These are phyloP conservation scores for Colletotrichum theobromicola DNA, from an alignment of 2,329 filamentous ascomycete genomes.

Conservation along the genomic window DNA sequence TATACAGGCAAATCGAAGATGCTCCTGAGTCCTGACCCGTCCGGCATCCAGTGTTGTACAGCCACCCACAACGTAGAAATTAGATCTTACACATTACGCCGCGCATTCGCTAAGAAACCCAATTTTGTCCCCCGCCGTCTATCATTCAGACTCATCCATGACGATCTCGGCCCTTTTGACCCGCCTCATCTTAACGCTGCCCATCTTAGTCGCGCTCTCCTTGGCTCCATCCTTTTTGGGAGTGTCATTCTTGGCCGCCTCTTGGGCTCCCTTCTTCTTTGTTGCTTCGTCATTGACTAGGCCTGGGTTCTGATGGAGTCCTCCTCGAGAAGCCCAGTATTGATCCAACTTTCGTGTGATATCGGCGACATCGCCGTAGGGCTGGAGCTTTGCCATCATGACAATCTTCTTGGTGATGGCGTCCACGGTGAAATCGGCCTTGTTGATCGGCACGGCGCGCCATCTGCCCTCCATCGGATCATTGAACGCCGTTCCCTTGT, in stretches of 20 bases:
- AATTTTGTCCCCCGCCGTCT: not conserved
- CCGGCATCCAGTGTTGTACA: not conserved
- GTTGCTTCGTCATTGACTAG: not conserved
- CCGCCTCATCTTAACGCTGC: not conserved
- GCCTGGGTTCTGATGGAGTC: not conserved
- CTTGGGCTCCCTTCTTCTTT: not conserved
- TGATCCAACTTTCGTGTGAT: not conserved
- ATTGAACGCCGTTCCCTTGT: conserved; percentile 39
- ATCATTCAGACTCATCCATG: not conserved
- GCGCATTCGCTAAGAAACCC: not conserved
- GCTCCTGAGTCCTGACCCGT: not conserved
- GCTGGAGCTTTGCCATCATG: conserved; percentile 13
- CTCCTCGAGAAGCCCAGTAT: not conserved
- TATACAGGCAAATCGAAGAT: not conserved
- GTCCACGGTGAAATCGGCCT: not conserved
- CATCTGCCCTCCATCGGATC: conserved; percentile 44
- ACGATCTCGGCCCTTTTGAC: not conserved
- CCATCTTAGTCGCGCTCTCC: not conserved
- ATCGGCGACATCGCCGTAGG: conserved; percentile 1
- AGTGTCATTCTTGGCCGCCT: not conserved
- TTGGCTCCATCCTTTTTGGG: not conserved
- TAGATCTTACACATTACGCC: not conserved
- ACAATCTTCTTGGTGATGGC: conserved; percentile 5
- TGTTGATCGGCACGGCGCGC: conserved; percentile 22
- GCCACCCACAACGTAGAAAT: not conserved